Evolutionary conservation across 2,329 filamentous ascomycete species (phyloP).

Genomic region (Nemania sp.): DNA sequence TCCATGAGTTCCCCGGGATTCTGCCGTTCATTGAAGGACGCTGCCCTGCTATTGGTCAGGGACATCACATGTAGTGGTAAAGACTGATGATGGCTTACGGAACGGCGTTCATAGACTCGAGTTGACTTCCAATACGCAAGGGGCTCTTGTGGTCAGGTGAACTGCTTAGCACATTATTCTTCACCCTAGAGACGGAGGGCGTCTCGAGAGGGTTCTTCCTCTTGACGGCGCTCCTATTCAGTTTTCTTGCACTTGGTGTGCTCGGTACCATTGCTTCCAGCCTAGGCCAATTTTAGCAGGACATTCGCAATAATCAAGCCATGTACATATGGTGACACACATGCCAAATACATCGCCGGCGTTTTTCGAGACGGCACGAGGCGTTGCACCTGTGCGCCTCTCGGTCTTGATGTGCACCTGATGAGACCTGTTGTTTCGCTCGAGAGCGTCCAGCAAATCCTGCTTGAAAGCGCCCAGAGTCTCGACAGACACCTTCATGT

Average conservation of each 20-base stretch:
- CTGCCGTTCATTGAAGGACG: conserved; percentile 73
- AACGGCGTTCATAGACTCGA: conserved; percentile 45
- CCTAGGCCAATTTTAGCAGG: conserved; percentile 42
- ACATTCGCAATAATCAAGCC: not conserved
- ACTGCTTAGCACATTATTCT: conserved; percentile 50
- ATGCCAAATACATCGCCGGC: conserved; percentile 80
- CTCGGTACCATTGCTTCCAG: conserved; percentile 71
- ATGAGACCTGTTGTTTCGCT: conserved; percentile 69
- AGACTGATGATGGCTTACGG: conserved; percentile 42
- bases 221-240: conserved; percentile 44
- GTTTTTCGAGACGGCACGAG: conserved; percentile 60
- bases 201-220: conserved; percentile 50
- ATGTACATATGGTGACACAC: conserved; percentile 50
- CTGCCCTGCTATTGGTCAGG: conserved; percentile 46
- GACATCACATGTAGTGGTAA: not conserved
- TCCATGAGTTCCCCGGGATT: conserved; percentile 85
- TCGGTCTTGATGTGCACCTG: conserved; percentile 67
- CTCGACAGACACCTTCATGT: conserved; percentile 71
- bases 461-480: conserved; percentile 81
- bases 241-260: conserved; percentile 57
- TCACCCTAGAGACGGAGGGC: conserved; percentile 53
- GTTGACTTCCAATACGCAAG: conserved; percentile 45
- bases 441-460: conserved; percentile 81
- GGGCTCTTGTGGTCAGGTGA: conserved; percentile 51
- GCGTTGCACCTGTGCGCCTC: conserved; percentile 66